A percentile compares a stretch with the other conserved stretches of the same genome.
These are phyloP conservation scores for Forsythia suspensa DNA, from an alignment of 257 asterid genomes.

Conservation along the genomic window DNA sequence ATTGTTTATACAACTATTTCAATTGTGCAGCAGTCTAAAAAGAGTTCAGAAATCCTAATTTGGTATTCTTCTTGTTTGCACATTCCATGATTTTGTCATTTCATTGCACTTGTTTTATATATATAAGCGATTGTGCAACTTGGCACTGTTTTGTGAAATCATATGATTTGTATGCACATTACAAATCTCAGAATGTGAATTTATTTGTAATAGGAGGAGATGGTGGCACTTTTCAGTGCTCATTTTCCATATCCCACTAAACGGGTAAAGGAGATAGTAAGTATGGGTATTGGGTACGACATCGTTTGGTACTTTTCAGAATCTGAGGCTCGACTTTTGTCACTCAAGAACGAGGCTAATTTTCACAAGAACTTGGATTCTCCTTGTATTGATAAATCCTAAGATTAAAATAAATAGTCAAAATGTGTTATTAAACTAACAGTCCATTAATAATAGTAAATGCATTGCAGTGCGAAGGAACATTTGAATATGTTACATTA, in stretches of 20 bases:
- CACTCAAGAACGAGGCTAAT: too few species aligned
- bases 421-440: too few species aligned
- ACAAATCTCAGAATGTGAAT: too few species aligned
- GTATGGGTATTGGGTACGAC: conserved; percentile 1
- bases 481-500: background rate
- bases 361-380: conserved; percentile 41
- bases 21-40: background rate
- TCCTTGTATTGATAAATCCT: conserved; percentile 30
- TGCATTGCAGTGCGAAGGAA: background rate
- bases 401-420: too few species aligned
- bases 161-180: too few species aligned
- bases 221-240: background rate
- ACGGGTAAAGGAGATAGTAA: conserved; percentile 45
- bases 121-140: background rate
- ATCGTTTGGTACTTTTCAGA: too few species aligned
- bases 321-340: too few species aligned
- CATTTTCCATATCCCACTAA: conserved; percentile 31
- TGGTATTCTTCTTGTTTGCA: background rate
- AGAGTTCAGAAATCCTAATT: background rate
- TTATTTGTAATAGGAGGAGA: too few species aligned
- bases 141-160: too few species aligned
- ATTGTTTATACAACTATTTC: background rate
- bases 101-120: background rate
- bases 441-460: conserved; percentile 31
- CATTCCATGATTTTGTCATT: background rate